Evolutionary conservation across 2,329 filamentous ascomycete genomes (phyloP).

Genomic region (Leptodontidium sp.): DNA sequence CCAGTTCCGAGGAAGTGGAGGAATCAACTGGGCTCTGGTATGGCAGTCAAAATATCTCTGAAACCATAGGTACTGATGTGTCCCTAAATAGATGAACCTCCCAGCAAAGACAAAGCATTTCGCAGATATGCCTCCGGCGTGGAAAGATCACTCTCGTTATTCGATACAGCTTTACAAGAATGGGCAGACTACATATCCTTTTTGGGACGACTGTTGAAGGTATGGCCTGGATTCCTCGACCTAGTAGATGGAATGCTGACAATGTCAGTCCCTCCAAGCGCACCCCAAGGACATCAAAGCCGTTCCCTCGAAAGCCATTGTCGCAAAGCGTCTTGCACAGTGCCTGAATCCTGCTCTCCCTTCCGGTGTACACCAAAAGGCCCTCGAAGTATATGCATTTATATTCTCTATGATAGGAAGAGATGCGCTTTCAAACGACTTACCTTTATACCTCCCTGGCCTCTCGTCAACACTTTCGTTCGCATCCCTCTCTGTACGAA

Average conservation of each 20-base stretch:
- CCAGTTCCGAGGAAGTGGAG: slow-evolving; percentile 80
- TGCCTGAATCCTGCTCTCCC: slow-evolving; percentile 93
- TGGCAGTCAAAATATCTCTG: slow-evolving; percentile 23
- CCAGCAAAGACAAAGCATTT: slow-evolving; percentile 71
- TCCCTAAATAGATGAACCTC: slow-evolving; percentile 57
- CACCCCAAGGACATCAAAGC: slow-evolving; percentile 75
- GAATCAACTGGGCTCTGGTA: slow-evolving; percentile 80
- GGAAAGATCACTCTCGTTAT: slow-evolving; percentile 86
- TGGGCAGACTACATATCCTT: slow-evolving; percentile 99
- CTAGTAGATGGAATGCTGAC: slow-evolving; percentile 40
- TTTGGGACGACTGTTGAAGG: slow-evolving; percentile 88
- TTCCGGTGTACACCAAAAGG: slow-evolving; percentile 96
- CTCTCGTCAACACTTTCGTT: slow-evolving; percentile 91
- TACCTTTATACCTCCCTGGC: slow-evolving; percentile 89
- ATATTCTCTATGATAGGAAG: slow-evolving; percentile 87
- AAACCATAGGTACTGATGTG: neutral
- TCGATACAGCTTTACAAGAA: slow-evolving; percentile 94
- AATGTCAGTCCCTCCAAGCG: slow-evolving; percentile 80
- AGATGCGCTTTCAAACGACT: slow-evolving; percentile 80
- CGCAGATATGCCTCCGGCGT: slow-evolving; percentile 90
- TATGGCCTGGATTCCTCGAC: slow-evolving; percentile 48
- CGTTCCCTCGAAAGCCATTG: slow-evolving; percentile 81
- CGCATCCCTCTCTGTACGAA: slow-evolving; percentile 89
- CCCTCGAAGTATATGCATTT: slow-evolving; percentile 90
- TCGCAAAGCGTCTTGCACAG: slow-evolving; percentile 92